A percentile compares a stretch with the other conserved stretches of the same genome.
phyloP scores from a whole-genome alignment of 2,329 filamentous ascomycete species.

The Corinectria fuckeliana region DNA sequence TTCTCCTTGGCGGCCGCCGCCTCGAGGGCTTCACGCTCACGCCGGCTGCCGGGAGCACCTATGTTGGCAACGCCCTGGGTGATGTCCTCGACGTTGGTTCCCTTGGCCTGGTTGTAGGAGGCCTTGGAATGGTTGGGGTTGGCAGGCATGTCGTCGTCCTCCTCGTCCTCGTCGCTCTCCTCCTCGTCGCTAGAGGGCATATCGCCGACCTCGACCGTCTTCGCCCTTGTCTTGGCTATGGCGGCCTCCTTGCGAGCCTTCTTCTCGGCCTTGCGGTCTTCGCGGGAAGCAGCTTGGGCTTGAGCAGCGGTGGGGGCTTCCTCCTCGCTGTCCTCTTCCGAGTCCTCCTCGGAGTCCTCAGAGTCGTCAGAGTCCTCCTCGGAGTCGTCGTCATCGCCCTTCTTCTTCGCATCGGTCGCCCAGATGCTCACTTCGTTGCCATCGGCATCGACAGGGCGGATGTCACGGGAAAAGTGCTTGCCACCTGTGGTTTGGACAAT shows the following conservation, averaged over 20 bases:
- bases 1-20: conserved; percentile 87
- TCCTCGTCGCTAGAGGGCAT: conserved; percentile 76
- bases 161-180: conserved; percentile 67
- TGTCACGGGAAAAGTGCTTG: conserved; percentile 92
- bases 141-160: conserved; percentile 72
- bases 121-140: conserved; percentile 93
- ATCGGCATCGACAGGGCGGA: conserved; percentile 86
- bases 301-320: conserved; percentile 47
- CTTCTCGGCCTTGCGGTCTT: conserved; percentile 85
- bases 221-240: conserved; percentile 75
- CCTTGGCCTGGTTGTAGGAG: conserved; percentile 62
- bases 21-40: conserved; percentile 77
- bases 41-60: conserved; percentile 52
- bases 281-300: conserved; percentile 67
- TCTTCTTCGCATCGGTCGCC: conserved; percentile 63
- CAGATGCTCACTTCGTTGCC: conserved; percentile 91
- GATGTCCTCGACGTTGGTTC: conserved; percentile 52
- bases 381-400: conserved; percentile 59
- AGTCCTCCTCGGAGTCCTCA: conserved; percentile 61
- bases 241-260: conserved; percentile 93
- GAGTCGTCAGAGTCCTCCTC: conserved; percentile 59
- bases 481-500: conserved; percentile 66
- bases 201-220: conserved; percentile 81
- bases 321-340: conserved; percentile 56
- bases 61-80: conserved; percentile 64